Percentiles rank a stretch among this genome's conserved stretches.
phyloP scores from a whole-genome alignment of 768 basidiomycete species.

The Tephrocybe sp. region DNA sequence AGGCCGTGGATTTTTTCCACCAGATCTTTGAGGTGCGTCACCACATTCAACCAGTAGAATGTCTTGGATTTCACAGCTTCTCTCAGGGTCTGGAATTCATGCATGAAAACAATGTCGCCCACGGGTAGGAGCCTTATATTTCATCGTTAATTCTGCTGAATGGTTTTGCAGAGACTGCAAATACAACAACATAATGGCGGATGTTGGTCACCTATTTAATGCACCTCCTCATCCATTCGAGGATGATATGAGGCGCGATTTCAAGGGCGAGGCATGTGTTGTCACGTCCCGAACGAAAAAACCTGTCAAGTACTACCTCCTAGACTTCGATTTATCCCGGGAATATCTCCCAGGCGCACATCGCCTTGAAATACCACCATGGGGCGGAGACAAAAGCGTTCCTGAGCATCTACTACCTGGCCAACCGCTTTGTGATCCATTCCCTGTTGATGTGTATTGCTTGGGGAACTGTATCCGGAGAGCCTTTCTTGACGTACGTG shows the following conservation, averaged over 20 bases:
- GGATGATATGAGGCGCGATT: conserved; percentile 7
- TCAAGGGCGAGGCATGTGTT: background rate
- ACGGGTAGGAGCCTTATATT: conserved; percentile 22
- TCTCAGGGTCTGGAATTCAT: conserved; percentile 34
- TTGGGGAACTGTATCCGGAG: background rate
- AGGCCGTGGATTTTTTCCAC: conserved; percentile 3
- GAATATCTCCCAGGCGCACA: conserved; percentile 10
- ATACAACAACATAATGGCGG: conserved; percentile 19
- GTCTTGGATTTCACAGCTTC: background rate
- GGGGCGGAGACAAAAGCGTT: conserved; percentile 8
- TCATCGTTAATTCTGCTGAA: background rate
- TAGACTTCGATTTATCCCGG: conserved; percentile 25
- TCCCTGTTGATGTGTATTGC: conserved; percentile 11
- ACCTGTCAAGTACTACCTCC: conserved; percentile 23
- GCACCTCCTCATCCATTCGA: conserved; percentile 12
- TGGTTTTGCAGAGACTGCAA: conserved; percentile 16
- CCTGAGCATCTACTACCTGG: conserved; percentile 3
- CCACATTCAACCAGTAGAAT: conserved; percentile 2
- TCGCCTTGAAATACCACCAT: background rate
- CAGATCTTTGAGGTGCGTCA: conserved; percentile 21
- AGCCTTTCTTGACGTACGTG: conserved; percentile 1
- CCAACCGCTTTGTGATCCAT: conserved; percentile 7
- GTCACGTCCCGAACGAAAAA: conserved; percentile 12
- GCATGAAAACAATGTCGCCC: conserved; percentile 30
- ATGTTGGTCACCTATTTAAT: conserved; percentile 7